phyloP scores from a whole-genome alignment of 2,329 filamentous ascomycete genomes.

The Diplodia intermedia region DNA sequence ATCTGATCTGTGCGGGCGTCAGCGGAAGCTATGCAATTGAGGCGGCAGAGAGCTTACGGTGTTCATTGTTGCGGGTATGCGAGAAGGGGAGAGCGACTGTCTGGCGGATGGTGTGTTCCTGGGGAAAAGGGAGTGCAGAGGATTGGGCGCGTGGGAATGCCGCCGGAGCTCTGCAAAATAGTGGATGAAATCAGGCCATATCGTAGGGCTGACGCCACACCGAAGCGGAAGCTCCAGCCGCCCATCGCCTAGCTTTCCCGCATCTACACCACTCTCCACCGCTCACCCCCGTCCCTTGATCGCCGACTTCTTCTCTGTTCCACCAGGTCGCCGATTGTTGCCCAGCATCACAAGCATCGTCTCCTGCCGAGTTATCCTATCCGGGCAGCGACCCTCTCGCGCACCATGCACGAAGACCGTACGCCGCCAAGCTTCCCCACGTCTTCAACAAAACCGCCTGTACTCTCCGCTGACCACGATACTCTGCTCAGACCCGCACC shows the following conservation, averaged over 20 bases:
- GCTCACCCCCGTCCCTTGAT: constrained; percentile 12
- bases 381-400: neutral
- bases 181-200: constrained; percentile 30
- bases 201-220: constrained; percentile 27
- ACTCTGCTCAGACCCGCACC: constrained; percentile 67
- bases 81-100: neutral
- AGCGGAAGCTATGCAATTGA: constrained; percentile 35
- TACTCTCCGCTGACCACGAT: constrained; percentile 20
- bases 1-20: constrained; percentile 57
- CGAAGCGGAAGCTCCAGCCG: constrained; percentile 27
- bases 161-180: constrained; percentile 20
- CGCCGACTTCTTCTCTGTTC: neutral
- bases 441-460: constrained; percentile 26
- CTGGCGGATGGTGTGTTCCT: neutral
- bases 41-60: constrained; percentile 52
- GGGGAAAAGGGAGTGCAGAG: constrained; percentile 19
- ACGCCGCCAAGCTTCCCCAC: constrained; percentile 31
- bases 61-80: constrained; percentile 55
- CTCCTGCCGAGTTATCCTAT: neutral
- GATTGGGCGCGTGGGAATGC: constrained; percentile 15
- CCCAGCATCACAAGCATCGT: neutral
- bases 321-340: neutral
- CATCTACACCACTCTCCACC: neutral
- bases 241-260: constrained; percentile 20
- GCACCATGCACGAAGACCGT: constrained; percentile 44